Percentiles rank a stretch among this genome's conserved stretches.
Conservation (phyloP, 164 flowering plant species). For the Houttuynia cordata region DNA sequence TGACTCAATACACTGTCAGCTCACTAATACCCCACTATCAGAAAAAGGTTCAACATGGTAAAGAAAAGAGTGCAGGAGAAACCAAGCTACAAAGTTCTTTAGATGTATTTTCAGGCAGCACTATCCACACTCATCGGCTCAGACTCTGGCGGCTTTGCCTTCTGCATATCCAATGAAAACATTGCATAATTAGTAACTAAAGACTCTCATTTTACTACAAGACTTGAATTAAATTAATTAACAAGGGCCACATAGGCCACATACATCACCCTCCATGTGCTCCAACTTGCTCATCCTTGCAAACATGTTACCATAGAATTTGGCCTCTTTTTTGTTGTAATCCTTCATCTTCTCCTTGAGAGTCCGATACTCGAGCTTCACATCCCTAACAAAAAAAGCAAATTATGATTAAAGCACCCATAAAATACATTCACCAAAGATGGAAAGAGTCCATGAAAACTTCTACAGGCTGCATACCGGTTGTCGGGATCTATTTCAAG, state of each 20-base stretch:
- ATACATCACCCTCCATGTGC: conserved; percentile 22
- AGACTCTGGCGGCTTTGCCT: conserved; percentile 21
- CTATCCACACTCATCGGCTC: conserved; percentile 53
- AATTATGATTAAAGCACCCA: background rate
- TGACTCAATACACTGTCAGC: too few relatives aligned
- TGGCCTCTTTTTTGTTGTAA: conserved; percentile 82
- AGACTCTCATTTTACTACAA: background rate
- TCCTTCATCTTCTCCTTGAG: conserved; percentile 83
- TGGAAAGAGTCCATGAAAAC: background rate
- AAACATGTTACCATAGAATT: conserved; percentile 87
- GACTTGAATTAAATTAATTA: too few relatives aligned
- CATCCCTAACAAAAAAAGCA: conserved; percentile 39
- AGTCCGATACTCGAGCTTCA: conserved; percentile 68
- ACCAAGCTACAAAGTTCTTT: too few relatives aligned
- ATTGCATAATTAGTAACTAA: too few relatives aligned
- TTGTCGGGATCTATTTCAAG: conserved; percentile 87
- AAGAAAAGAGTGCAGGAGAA: too few relatives aligned
- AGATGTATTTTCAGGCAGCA: conserved; percentile 22
- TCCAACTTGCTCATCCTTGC: conserved; percentile 53
- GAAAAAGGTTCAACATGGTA: too few relatives aligned
- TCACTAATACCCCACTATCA: too few relatives aligned
- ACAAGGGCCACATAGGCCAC: conserved; percentile 6
- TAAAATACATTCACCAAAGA: background rate
- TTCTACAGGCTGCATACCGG: conserved; percentile 26
- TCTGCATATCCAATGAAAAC: conserved; percentile 17